phyloP scores from a whole-genome alignment of 1,139 yeast species.

The Suhomyces choctaworum region DNA sequence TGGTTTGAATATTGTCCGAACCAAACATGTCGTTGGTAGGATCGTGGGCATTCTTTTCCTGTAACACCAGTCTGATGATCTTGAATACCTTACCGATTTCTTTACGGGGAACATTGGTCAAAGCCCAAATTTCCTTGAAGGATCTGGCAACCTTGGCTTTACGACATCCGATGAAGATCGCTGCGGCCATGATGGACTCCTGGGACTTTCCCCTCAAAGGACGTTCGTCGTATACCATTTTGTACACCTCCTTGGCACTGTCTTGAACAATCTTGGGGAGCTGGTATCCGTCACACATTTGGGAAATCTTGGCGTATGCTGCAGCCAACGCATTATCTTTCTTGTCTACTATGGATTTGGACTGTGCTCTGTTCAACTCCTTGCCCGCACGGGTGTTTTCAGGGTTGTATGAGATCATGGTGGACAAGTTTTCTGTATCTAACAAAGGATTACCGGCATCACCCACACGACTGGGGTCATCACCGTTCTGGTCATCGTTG shows the following conservation, averaged over 20 bases:
- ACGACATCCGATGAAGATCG: slow-evolving; percentile 91
- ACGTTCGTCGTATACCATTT: slow-evolving; percentile 85
- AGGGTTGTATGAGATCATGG: slow-evolving; percentile 84
- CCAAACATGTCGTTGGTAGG: slow-evolving; percentile 41
- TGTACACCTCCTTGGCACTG: slow-evolving; percentile 95
- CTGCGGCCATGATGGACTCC: slow-evolving; percentile 95
- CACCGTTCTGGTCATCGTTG: slow-evolving; percentile 97
- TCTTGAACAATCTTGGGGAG: slow-evolving; percentile 94
- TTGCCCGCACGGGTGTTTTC: slow-evolving; percentile 78
- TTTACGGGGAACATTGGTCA: slow-evolving; percentile 90
- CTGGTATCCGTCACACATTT: slow-evolving; percentile 96
- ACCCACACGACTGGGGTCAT: slow-evolving; percentile 99
- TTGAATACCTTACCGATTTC: slow-evolving; percentile 90
- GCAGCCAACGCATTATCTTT: slow-evolving; percentile 85
- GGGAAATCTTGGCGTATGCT: slow-evolving; percentile 88
- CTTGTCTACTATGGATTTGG: slow-evolving; percentile 78
- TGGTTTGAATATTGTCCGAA: slow-evolving; percentile 68
- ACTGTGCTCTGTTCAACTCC: slow-evolving; percentile 88
- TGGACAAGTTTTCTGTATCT: slow-evolving; percentile 89
- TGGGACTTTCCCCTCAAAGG: slow-evolving; percentile 87
- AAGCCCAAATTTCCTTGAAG: slow-evolving; percentile 93
- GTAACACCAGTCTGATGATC: slow-evolving; percentile 74
- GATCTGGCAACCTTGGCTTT: slow-evolving; percentile 94
- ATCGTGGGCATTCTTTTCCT: slow-evolving; percentile 58
- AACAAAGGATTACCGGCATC: slow-evolving; percentile 95